Base-by-base conservation (phyloP, 305 asterid genomes). In the Fraxinus albicans region DNA sequence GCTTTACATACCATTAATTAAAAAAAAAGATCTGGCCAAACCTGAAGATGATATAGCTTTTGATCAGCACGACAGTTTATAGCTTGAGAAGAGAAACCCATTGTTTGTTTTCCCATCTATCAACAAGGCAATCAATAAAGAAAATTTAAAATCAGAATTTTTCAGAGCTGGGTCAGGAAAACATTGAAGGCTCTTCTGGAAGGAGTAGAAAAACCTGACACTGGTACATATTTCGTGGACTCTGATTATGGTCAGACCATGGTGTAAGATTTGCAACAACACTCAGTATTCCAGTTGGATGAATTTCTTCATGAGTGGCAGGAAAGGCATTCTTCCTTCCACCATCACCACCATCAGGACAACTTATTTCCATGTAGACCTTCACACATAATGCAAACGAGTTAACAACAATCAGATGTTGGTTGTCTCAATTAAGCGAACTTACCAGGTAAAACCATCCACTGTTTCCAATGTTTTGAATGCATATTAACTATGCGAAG, bases 191-290 rank as follows among this genome's bases (percentile, higher is more conserved):
- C 23, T 25, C 78, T 21, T 72, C 35, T 10, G 82, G 85, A 76
- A 82, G 67, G 50, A 78, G 85, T 42, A 63, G 79, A 83, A 73
- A 78, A 21, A 96, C 99, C 99, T 96, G 99, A 84, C 99, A 96
- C 92, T 96, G 99, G 84, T 96, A 94, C 98, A 96, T 96, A 87
- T 96, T 96, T 63, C 99, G 98, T 76, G 99, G 99, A 89, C 99
- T 96, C 90, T 96, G 99, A 88, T 96, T 96, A 90, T 96, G 99
- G 86, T 96, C 95, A 84, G 99, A 96, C 98, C 98, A 94, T 81
- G 99, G 99, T 79, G 99, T 96, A 75, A 96, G 93, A 90, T 90
- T 94, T 63, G 92, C 99, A 84, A 96, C 99, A 80, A 96, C 95
- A 79, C 99, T 96, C 91, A 96, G 85, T 81, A 96, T 87, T 81